Evolutionary conservation across 805 yeast genomes (phyloP).

Genomic region (Myxozyma mucilagina): DNA sequence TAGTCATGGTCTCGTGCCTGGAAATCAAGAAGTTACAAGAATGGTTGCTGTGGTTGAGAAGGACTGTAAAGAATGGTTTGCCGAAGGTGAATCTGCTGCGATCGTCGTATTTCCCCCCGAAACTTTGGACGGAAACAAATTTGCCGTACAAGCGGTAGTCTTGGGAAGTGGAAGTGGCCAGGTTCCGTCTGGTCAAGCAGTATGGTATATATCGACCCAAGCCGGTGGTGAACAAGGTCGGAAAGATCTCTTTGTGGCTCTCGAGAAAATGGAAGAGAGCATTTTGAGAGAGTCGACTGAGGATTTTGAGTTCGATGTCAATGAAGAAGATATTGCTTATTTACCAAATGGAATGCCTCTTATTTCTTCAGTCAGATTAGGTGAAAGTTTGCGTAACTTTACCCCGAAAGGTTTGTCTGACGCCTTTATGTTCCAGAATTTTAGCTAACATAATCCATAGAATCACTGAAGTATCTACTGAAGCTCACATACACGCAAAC

Average conservation of each 20-base stretch:
- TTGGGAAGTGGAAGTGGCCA: conserved; percentile 86
- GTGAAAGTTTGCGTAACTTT: conserved; percentile 80
- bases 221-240: conserved; percentile 68
- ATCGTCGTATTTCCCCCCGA: conserved; percentile 91
- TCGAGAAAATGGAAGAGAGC: conserved; percentile 73
- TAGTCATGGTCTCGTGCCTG: conserved; percentile 41
- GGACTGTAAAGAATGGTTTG: conserved; percentile 90
- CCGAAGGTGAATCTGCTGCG: conserved; percentile 78
- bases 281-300: conserved; percentile 76
- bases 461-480: conserved; percentile 27
- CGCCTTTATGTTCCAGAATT: background rate
- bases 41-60: conserved; percentile 80
- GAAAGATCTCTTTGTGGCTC: conserved; percentile 76
- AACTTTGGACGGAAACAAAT: conserved; percentile 65
- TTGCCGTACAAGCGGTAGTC: conserved; percentile 82
- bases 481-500: conserved; percentile 28
- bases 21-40: conserved; percentile 64
- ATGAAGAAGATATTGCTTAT: conserved; percentile 56
- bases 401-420: conserved; percentile 65
- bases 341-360: conserved; percentile 64
- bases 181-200: conserved; percentile 81
- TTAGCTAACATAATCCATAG: background rate
- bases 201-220: conserved; percentile 85
- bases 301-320: conserved; percentile 54
- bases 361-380: conserved; percentile 78